These are phyloP conservation scores for Arctium lappa DNA, from an alignment of 129 eudicot species.

Conservation along the genomic window DNA sequence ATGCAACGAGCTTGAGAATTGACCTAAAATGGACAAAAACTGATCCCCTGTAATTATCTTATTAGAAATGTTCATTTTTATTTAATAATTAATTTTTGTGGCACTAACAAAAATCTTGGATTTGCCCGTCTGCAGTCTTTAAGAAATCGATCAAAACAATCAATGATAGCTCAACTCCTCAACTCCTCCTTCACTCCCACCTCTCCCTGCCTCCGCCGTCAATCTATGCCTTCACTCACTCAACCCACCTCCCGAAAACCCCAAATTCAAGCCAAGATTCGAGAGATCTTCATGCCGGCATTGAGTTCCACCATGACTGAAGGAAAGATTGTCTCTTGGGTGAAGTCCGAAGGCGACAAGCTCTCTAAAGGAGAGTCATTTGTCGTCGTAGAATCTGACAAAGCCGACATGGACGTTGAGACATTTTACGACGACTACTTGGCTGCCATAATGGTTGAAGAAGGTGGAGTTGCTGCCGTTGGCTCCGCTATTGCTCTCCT, in stretches of 20 bases:
- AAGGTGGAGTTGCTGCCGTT: slow-evolving; percentile 80
- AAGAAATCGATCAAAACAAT: background rate
- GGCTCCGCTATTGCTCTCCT: slow-evolving; percentile 87
- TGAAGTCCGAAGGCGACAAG: slow-evolving; percentile 94
- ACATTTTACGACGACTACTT: slow-evolving; percentile 88
- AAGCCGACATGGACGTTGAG: slow-evolving; percentile 98
- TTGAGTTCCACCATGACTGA: slow-evolving; percentile 96
- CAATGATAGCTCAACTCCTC: slow-evolving; percentile 74
- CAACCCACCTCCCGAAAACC: slow-evolving; percentile 19
- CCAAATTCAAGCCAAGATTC: slow-evolving; percentile 64
- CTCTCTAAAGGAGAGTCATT: slow-evolving; percentile 84
- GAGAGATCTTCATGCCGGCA: slow-evolving; percentile 98
- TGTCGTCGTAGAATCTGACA: slow-evolving; percentile 92
- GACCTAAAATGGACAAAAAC: background rate
- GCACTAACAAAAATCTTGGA: background rate
- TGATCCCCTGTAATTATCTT: background rate
- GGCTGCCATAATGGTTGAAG: slow-evolving; percentile 89
- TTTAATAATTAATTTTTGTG: background rate
- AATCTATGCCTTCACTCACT: background rate
- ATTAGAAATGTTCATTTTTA: background rate
- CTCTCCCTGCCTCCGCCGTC: slow-evolving; percentile 39
- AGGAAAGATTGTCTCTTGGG: slow-evolving; percentile 91
- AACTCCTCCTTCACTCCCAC: slow-evolving; percentile 71
- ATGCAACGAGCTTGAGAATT: background rate
- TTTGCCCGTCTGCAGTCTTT: background rate